phyloP scores from a whole-genome alignment of 495 filamentous ascomycete genomes.

The Talaromyces stipitatus region DNA sequence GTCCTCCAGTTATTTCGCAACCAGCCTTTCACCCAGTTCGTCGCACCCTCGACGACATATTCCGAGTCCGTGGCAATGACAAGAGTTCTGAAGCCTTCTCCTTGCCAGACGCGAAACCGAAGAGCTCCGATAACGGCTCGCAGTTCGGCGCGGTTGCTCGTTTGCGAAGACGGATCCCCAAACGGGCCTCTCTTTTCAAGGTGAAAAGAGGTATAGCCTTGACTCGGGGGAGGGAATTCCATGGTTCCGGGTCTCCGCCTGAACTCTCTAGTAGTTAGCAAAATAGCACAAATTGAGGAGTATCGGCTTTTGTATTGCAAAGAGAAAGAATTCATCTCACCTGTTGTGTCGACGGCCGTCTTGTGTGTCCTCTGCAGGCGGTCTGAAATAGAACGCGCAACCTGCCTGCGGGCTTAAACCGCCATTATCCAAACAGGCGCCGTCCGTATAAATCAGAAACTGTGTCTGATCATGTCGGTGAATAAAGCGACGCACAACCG shows the following conservation, averaged over 20 bases:
- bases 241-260: not conserved
- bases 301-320: no score
- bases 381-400: slow-evolving; percentile 23
- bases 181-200: slow-evolving; percentile 18
- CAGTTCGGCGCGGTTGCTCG: slow-evolving; percentile 34
- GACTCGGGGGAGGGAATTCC: not conserved
- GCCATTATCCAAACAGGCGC: slow-evolving; percentile 31
- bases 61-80: slow-evolving; percentile 31
- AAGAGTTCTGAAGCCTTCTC: slow-evolving; percentile 19
- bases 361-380: not conserved
- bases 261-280: no score
- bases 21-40: slow-evolving; percentile 19
- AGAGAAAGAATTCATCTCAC: no score
- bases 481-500: slow-evolving; percentile 16
- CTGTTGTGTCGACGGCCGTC: not conserved
- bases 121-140: slow-evolving; percentile 33
- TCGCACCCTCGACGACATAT: slow-evolving; percentile 28
- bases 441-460: slow-evolving; percentile 32
- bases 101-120: slow-evolving; percentile 16
- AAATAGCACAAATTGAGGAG: no score
- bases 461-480: slow-evolving; percentile 16
- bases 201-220: not conserved
- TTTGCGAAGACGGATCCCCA: slow-evolving; percentile 14
- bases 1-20: slow-evolving; percentile 20
- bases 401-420: slow-evolving; percentile 21